Base-by-base conservation (phyloP, 2,329 filamentous ascomycete species). In the Metarhizium brunneum region DNA sequence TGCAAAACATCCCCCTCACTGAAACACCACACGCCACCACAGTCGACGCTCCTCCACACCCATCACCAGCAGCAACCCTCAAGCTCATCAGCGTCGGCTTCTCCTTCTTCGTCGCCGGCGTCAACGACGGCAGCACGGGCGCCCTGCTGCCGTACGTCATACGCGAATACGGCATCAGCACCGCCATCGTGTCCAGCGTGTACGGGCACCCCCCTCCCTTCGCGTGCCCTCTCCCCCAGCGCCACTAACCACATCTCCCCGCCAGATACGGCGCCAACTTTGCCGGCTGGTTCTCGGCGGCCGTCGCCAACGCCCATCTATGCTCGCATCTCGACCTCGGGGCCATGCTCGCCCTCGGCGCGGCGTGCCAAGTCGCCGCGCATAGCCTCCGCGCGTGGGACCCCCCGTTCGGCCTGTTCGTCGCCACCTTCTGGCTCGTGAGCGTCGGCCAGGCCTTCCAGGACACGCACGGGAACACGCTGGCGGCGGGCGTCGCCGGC, bases 111-210 rank as follows among this genome's bases (percentile, higher is more conserved):
- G 81, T 83, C 35, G 82, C 84, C 0, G 84, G 84, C 0, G 73
- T 81, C 50, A 87, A 85, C 56, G 84, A 87, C 64, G 84, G 84
- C 36, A 84, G 78, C 57, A 70, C 86, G 1, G 84, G 84, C 2
- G 76, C 84, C 1, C 60, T 87, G 14, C 77, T 86, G 1, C 84
- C 84, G 0, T 84, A 86, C 61, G 74, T 87, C 10, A 74, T 86
- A 4, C 72, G 75, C 5, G 75, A 77, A 3, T 85, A 85, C 61
- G 59, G 70, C 5, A 76, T 84, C 49, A 75, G 68, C 13, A 83
- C 80, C 0, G 76, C 75, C 25, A 70, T 76, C 32, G 72, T 80
- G 4, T 74, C 79, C 0, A 68, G 77, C 25, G 67, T 84, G 72
- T 45, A 45, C 3, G 42, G 1, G 42, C 4, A 13, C 7, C 82